Base-by-base conservation (phyloP, 1,284 basidiomycete genomes). In the Neolentinus lepideus region DNA sequence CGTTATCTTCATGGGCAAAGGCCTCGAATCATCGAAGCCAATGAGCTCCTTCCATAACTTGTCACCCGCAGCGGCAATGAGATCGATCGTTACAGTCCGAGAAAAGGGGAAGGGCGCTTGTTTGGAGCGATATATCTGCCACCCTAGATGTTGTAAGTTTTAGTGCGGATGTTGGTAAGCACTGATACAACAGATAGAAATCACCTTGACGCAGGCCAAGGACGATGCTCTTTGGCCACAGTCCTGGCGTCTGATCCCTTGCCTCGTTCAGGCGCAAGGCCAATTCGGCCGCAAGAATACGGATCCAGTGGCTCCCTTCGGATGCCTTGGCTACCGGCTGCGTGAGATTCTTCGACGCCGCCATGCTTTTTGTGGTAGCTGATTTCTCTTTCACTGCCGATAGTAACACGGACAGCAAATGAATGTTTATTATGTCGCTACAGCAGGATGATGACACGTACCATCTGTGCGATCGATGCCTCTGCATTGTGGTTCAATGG, bases 221-320 rank as follows among this genome's bases (percentile, higher is more conserved):
- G 9, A 90, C 92, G 36, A 99, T 74, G 0, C 90, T 91, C 70
- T 93, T 98, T 0, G 96, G 96, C 94, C 95, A 98, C 19, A 98
- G 68, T 31, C 87, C 85, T 0, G 88, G 84, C 21, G 79, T 78
- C 0, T 76, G 72, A 58, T 88, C 79, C 16, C 96, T 77, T 0
- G 91, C 90, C 60, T 98, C 93, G 51, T 83, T 84, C 22, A 99
- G 75, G 48, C 96, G 79, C 14, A 95, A 76, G 6, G 88, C 83
- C 16, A 99, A 77, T 65, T 99, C 96, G 14, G 93, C 91, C 9
- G 94, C 85, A 19, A 98, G 81, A 9, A 98, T 88, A 3, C 85
- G 78, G 31, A 99, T 80, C 97, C 96, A 99, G 60, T 94, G 90
- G 52, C 83, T 76, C 0, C 92, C 93, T 61, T 94, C 86, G 4